A percentile compares a stretch with the other conserved stretches of the same genome.
phyloP scores from a whole-genome alignment of 2,329 filamentous ascomycete species.

The Neurospora crassa region DNA sequence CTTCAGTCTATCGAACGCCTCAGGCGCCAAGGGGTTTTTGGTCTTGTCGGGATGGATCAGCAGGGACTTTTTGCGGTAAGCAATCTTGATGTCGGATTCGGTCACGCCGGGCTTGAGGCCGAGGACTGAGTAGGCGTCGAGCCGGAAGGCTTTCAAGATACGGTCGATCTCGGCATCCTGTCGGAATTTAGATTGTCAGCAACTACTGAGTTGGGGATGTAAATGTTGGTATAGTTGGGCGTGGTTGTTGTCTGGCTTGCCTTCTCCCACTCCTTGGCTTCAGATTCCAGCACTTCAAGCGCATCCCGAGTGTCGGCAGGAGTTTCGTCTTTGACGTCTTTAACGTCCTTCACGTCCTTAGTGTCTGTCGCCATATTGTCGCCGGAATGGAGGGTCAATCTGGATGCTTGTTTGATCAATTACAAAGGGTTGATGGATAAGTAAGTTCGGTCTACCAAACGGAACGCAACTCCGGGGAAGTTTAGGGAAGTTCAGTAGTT shows the following conservation, averaged over 20 bases:
- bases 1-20: conserved; percentile 93
- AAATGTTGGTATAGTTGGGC: not conserved
- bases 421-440: not conserved
- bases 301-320: conserved; percentile 43
- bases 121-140: conserved; percentile 76
- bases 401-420: not conserved
- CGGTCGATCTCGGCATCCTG: conserved; percentile 93
- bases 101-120: conserved; percentile 92
- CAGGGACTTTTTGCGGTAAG: conserved; percentile 95
- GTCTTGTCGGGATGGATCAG: conserved; percentile 99
- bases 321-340: conserved; percentile 33
- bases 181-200: conserved; percentile 1
- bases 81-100: conserved; percentile 89
- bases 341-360: not conserved
- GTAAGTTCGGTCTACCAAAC: not conserved
- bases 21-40: conserved; percentile 77
- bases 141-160: conserved; percentile 81
- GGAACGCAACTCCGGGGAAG: not conserved
- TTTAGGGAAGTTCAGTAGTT: not conserved
- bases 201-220: not conserved
- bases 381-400: not conserved
- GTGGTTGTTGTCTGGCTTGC: conserved; percentile 30
- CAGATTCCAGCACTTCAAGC: conserved; percentile 70
- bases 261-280: conserved; percentile 88
- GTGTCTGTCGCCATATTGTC: not conserved